Evolutionary conservation across 2,329 filamentous ascomycete genomes (phyloP).

Genomic region (Ophiostoma piceae): DNA sequence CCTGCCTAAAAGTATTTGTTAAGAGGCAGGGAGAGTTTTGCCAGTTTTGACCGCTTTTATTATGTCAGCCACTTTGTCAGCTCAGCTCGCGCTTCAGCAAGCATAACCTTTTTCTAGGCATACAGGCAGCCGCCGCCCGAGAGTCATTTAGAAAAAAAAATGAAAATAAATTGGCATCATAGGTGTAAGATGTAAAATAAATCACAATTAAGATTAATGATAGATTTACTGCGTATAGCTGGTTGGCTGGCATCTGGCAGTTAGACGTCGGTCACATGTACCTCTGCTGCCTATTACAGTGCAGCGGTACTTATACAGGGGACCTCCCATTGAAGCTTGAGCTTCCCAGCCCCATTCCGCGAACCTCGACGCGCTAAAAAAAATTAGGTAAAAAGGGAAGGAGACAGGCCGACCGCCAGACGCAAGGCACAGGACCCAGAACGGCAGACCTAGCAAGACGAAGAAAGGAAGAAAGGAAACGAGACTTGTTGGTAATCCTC

Average conservation of each 20-base stretch:
- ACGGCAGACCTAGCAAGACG: not conserved
- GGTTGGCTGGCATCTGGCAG: not conserved
- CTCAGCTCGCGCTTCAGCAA: not conserved
- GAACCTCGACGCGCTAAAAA: constrained; percentile 24
- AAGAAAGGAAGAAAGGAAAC: not conserved
- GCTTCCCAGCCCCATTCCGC: constrained; percentile 20
- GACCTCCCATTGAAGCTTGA: constrained; percentile 9
- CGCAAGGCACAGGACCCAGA: not conserved
- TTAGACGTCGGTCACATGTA: not conserved
- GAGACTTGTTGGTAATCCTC: constrained; percentile 9
- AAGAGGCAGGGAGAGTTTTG: not conserved
- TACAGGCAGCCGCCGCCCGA: not conserved
- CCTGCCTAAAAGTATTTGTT: constrained; percentile 2
- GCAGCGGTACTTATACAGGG: not conserved
- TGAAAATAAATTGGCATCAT: not conserved
- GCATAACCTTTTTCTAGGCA: not conserved
- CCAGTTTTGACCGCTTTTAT: not conserved
- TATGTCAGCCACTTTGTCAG: constrained; percentile 5
- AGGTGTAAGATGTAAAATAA: too few relatives aligned
- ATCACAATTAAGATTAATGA: not conserved
- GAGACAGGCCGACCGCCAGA: not conserved
- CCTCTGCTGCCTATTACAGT: constrained; percentile 5
- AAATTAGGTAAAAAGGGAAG: constrained; percentile 11
- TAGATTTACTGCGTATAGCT: not conserved
- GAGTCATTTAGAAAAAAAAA: not conserved